phyloP scores from a whole-genome alignment of 2,329 filamentous ascomycete species.

The Gliomastix tumulicola region DNA sequence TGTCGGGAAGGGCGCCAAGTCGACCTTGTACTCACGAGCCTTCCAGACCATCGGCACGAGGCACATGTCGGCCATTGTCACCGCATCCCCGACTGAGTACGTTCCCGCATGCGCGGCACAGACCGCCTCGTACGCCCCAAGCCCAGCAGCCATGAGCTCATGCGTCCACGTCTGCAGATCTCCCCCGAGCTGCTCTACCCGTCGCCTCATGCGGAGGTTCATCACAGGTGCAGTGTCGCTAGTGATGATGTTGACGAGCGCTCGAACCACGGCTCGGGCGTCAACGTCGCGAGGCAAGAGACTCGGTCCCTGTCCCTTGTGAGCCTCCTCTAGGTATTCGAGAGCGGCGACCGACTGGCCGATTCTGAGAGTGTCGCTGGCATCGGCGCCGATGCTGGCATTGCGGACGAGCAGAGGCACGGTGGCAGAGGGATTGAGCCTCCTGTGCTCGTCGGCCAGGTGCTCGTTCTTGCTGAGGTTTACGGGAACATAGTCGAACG shows the following conservation, averaged over 20 bases:
- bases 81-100: slow-evolving; percentile 47
- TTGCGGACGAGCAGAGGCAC: slow-evolving; percentile 46
- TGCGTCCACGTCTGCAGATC: slow-evolving; percentile 41
- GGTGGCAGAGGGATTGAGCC: slow-evolving; percentile 44
- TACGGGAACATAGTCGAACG: slow-evolving; percentile 37
- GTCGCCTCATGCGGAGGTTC: slow-evolving; percentile 5
- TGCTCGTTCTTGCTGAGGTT: slow-evolving; percentile 51
- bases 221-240: slow-evolving; percentile 55
- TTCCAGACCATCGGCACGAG: slow-evolving; percentile 52
- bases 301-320: slow-evolving; percentile 28
- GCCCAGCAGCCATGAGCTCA: slow-evolving; percentile 41
- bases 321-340: slow-evolving; percentile 54
- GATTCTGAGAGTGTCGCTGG: slow-evolving; percentile 26
- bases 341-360: slow-evolving; percentile 53
- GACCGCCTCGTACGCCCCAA: slow-evolving; percentile 49
- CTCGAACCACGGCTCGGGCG: slow-evolving; percentile 41
- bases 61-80: slow-evolving; percentile 53
- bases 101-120: slow-evolving; percentile 28
- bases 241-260: slow-evolving; percentile 45
- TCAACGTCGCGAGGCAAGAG: slow-evolving; percentile 40
- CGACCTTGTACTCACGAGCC: slow-evolving; percentile 46
- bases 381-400: slow-evolving; percentile 1
- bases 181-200: slow-evolving; percentile 15
- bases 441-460: slow-evolving; percentile 30
- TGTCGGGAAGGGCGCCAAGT: slow-evolving; percentile 39